phyloP scores from a whole-genome alignment of 1,284 basidiomycete genomes.

The Trichosporon ovoides region DNA sequence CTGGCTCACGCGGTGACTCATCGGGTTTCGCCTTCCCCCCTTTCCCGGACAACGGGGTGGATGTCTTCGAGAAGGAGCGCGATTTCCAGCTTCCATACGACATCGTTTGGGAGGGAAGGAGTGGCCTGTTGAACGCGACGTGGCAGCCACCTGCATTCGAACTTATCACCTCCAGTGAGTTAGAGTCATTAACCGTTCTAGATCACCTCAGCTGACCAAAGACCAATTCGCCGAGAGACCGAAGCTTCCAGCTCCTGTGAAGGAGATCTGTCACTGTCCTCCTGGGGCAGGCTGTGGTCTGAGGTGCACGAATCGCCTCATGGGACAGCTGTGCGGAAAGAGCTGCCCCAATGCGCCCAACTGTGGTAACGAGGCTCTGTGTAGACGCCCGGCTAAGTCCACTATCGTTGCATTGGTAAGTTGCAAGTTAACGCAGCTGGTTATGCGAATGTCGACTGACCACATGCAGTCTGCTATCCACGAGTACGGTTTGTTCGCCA shows the following conservation, averaged over 20 bases:
- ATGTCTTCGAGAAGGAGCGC: slow-evolving; percentile 37
- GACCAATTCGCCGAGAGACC: slow-evolving; percentile 10
- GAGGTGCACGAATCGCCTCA: slow-evolving; percentile 51
- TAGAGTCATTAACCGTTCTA: neutral
- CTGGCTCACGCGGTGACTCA: too few relatives aligned
- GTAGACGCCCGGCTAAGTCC: slow-evolving; percentile 33
- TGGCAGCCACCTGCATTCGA: slow-evolving; percentile 42
- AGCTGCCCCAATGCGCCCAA: slow-evolving; percentile 48
- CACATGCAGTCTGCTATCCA: slow-evolving; percentile 19
- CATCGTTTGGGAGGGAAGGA: slow-evolving; percentile 43
- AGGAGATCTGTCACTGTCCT: slow-evolving; percentile 46
- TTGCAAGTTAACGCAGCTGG: too few relatives aligned
- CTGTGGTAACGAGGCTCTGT: slow-evolving; percentile 40
- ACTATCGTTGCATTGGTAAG: slow-evolving; percentile 44
- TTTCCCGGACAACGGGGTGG: slow-evolving; percentile 36
- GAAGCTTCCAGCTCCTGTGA: neutral
- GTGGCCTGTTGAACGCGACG: slow-evolving; percentile 44
- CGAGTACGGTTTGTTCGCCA: slow-evolving; percentile 50
- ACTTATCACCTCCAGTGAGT: slow-evolving; percentile 35
- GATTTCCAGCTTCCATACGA: slow-evolving; percentile 47
- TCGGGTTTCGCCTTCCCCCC: too few relatives aligned
- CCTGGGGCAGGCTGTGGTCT: slow-evolving; percentile 45
- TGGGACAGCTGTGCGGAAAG: slow-evolving; percentile 51
- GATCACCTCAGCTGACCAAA: slow-evolving; percentile 3
- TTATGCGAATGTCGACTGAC: neutral